phyloP scores from a whole-genome alignment of 1,139 yeast species.

The Saccharomycopsis hybrid region DNA sequence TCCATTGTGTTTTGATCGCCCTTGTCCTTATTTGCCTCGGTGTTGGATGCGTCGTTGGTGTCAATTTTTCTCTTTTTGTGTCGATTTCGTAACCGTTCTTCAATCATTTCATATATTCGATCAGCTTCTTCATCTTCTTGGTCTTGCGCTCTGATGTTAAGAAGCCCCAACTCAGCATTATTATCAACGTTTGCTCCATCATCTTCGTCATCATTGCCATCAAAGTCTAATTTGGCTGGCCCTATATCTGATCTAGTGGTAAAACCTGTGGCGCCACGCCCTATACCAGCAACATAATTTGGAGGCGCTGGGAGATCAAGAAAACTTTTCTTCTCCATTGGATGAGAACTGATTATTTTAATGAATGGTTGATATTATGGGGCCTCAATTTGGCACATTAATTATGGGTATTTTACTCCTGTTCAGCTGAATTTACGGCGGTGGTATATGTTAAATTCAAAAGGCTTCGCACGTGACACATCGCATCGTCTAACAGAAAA shows the following conservation, averaged over 20 bases:
- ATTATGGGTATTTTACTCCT: no score
- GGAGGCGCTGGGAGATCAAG: conserved; percentile 84
- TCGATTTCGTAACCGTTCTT: conserved; percentile 37
- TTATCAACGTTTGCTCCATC: conserved; percentile 29
- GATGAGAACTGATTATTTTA: neutral
- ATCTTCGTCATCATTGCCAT: conserved; percentile 21
- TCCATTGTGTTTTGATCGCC: conserved; percentile 14
- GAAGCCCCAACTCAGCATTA: conserved; percentile 32
- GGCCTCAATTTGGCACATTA: no score
- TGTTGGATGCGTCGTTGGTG: conserved; percentile 17
- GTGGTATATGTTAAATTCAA: no score
- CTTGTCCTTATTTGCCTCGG: conserved; percentile 24
- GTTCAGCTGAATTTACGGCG: neutral
- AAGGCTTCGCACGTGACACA: no score
- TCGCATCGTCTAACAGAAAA: no score
- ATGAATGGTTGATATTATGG: neutral
- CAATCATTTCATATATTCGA: conserved; percentile 57
- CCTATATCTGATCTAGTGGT: conserved; percentile 70
- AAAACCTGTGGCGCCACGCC: conserved; percentile 94
- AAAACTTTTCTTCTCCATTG: conserved; percentile 54
- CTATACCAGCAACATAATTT: conserved; percentile 88
- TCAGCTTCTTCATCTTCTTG: conserved; percentile 79
- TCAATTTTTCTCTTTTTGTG: conserved; percentile 28
- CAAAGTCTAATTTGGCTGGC: conserved; percentile 23
- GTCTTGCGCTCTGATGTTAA: conserved; percentile 24